Percentiles rank a stretch among this genome's conserved stretches.
Evolutionary conservation across 768 basidiomycete genomes (phyloP).

Genomic region (Terana coerulea): DNA sequence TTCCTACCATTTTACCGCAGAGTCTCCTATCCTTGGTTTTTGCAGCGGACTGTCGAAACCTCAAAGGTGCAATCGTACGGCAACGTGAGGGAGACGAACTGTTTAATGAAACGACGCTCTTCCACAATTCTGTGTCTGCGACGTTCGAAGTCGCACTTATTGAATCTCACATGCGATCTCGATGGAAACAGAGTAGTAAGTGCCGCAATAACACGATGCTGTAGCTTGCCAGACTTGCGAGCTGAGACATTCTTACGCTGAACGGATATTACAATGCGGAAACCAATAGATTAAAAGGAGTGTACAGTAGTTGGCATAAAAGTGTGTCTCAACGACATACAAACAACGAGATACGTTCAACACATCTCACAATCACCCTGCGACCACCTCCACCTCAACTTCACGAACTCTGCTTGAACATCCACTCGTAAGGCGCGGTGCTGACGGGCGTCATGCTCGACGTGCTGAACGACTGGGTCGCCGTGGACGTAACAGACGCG

Average conservation of each 20-base stretch:
- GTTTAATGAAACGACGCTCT: no score
- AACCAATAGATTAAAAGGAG: neutral
- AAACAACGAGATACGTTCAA: neutral
- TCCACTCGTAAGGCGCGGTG: constrained; percentile 37
- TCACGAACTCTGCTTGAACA: constrained; percentile 27
- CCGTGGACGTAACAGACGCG: neutral
- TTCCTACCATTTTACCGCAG: neutral
- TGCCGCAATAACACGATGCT: no score
- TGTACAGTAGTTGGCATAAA: neutral
- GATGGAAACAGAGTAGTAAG: no score
- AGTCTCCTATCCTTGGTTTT: no score
- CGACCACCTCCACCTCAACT: neutral
- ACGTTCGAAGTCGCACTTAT: no score
- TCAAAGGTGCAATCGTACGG: neutral
- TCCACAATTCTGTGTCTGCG: no score
- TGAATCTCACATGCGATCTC: no score
- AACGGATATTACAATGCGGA: no score
- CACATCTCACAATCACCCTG: neutral
- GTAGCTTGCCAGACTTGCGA: no score
- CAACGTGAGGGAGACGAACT: no score
- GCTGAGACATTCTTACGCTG: no score
- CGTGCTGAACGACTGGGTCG: neutral
- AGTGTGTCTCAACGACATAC: constrained; percentile 1
- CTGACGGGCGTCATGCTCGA: constrained; percentile 22
- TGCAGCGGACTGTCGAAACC: no score